Percentiles rank a stretch among this genome's conserved stretches.
Evolutionary conservation across 2,329 filamentous ascomycete species (phyloP).

Genomic region (Neofusicoccum cordaticola): DNA sequence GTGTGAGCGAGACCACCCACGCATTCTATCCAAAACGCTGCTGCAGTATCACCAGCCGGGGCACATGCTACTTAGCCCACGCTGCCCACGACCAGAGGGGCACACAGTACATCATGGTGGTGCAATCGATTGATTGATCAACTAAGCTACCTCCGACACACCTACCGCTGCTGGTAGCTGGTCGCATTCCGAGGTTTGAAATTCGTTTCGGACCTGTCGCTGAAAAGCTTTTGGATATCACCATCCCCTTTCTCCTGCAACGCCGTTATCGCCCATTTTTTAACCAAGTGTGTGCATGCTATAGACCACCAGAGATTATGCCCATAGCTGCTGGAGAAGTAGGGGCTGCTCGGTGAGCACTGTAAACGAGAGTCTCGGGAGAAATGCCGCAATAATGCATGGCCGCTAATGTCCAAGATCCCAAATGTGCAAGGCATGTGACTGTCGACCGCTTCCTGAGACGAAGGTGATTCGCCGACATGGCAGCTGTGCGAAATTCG

Average conservation of each 20-base stretch:
- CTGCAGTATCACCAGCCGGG: not conserved
- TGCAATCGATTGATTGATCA: slow-evolving; percentile 14
- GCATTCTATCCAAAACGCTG: slow-evolving; percentile 3
- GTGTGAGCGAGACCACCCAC: not conserved
- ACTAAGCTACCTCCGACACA: not conserved
- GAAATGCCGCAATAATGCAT: slow-evolving; percentile 10
- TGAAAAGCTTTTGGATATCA: slow-evolving; percentile 1
- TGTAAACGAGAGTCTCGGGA: not conserved
- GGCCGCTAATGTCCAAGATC: not conserved
- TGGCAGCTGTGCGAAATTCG: slow-evolving; percentile 4
- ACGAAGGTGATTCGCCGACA: not conserved
- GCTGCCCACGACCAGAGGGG: not conserved
- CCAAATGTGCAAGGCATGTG: not conserved
- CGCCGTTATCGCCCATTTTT: not conserved
- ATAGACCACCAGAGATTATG: not conserved
- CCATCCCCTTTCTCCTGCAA: slow-evolving; percentile 12
- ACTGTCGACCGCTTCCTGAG: not conserved
- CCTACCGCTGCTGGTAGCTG: not conserved
- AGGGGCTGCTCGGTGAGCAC: not conserved
- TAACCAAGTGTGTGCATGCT: slow-evolving; percentile 3
- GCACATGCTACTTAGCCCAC: not conserved
- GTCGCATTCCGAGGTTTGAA: not conserved
- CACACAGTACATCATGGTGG: not conserved
- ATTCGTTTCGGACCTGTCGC: not conserved
- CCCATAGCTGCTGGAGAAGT: not conserved